Evolutionary conservation across 768 basidiomycete genomes (phyloP), one percentile per base, ranked within the genome.

Genomic region (Boletus rex-veris): DNA sequence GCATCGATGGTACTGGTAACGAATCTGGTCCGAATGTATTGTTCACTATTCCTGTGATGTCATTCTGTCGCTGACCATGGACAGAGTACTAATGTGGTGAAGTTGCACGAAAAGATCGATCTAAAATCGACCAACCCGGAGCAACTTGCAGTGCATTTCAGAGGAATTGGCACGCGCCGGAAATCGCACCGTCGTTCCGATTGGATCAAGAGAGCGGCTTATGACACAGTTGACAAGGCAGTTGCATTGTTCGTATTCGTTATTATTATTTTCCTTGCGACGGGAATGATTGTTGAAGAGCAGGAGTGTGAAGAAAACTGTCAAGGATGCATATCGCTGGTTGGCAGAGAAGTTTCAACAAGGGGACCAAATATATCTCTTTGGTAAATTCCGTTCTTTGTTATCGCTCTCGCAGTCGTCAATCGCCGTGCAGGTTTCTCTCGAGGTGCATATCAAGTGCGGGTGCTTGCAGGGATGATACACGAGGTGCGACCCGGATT

Each of bases 401-500:
- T 16, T 8, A 5, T 7, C 3, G 0, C 11, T 19, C 19, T 43
- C 2, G 40, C 10, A 14, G 21, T 18, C 15, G 12, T 45, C 26
- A 3, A 19, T 48, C 2, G 0, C 6, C 12, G 10, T 26, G 1
- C 18, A 71, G 71, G 71, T 24, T 79, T 79, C 54, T 77, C 76
- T 31, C 69, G 78, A 30, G 77, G 77, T 21, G 73, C 74, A 31
- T 75, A 74, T 54, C 70, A 74, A 49, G 74, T 73, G 0, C 68
- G 77, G 7, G 71, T 70, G 3, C 65, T 75, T 8, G 73, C 75
- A 0, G 76, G 65, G 8, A 76, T 77, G 75, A 66, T 77, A 10
- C 52, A 74, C 18, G 66, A 71, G 58, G 74, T 75, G 33, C 12
- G 47, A 0, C 12, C 0, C 6, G 15, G 30, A 26, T 12, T 3